Evolutionary conservation across 2,329 filamentous ascomycete genomes (phyloP).

Genomic region (Remersonia thermophila): DNA sequence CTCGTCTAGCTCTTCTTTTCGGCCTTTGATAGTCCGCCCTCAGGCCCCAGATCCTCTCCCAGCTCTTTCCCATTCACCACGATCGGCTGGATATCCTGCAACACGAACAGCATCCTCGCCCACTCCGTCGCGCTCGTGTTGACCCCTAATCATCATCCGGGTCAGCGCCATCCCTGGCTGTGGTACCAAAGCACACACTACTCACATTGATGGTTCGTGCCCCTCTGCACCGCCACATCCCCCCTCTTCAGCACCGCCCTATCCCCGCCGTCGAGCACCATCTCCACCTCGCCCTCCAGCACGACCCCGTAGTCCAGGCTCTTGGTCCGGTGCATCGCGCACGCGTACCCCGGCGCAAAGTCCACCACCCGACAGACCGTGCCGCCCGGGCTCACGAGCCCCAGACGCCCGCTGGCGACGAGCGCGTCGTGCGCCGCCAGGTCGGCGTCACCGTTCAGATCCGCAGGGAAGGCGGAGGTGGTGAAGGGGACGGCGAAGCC

Average conservation of each 20-base stretch:
- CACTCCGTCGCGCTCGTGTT: constrained; percentile 29
- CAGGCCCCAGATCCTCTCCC: constrained; percentile 16
- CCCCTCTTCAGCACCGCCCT: constrained; percentile 27
- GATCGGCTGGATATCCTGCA: constrained; percentile 17
- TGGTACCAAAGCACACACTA: too few species aligned
- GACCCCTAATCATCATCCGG: constrained; percentile 13
- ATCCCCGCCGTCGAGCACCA: constrained; percentile 35
- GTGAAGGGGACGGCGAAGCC: constrained; percentile 31
- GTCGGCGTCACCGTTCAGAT: constrained; percentile 30
- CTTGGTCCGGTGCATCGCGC: constrained; percentile 34
- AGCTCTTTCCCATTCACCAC: constrained; percentile 12
- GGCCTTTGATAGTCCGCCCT: constrained; percentile 8
- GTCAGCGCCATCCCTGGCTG: too few species aligned
- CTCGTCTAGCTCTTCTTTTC: too few species aligned
- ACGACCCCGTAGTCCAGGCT: constrained; percentile 37
- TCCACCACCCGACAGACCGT: constrained; percentile 33
- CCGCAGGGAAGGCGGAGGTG: constrained; percentile 26
- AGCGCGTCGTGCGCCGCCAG: constrained; percentile 25
- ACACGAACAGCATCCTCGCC: constrained; percentile 26
- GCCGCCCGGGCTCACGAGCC: constrained; percentile 22
- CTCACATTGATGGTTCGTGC: constrained; percentile 31
- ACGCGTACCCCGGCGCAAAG: constrained; percentile 30
- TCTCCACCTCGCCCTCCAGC: constrained; percentile 34
- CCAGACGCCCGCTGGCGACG: constrained; percentile 26
- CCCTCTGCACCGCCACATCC: constrained; percentile 36